These are phyloP conservation scores for Boletus rubropictus DNA, from an alignment of 768 basidiomycete genomes.

Conservation along the genomic window DNA sequence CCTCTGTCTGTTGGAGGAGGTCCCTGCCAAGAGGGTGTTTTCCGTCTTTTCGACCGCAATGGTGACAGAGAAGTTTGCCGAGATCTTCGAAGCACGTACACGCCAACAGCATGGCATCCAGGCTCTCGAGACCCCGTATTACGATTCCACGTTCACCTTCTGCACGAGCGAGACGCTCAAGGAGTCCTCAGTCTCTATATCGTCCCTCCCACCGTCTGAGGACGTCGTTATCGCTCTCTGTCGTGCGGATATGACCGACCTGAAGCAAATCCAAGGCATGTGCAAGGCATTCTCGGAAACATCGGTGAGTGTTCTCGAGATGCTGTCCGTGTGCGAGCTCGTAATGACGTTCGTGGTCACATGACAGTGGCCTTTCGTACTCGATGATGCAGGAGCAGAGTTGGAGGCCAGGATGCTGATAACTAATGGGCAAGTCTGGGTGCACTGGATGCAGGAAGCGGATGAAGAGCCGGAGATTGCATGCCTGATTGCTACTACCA, in stretches of 20 bases:
- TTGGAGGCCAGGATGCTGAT: constrained; percentile 51
- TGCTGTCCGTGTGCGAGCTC: background rate
- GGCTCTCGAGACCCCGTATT: constrained; percentile 42
- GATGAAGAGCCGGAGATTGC: constrained; percentile 40
- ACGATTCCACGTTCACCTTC: constrained; percentile 53
- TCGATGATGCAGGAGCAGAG: constrained; percentile 38
- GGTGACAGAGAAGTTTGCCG: constrained; percentile 43
- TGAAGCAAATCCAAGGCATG: constrained; percentile 34
- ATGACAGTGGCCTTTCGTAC: constrained; percentile 50
- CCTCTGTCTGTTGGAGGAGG: constrained; percentile 8
- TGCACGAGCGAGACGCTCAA: constrained; percentile 44
- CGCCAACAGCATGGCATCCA: constrained; percentile 15
- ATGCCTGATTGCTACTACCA: constrained; percentile 64
- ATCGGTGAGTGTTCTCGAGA: constrained; percentile 43
- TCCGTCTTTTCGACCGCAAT: constrained; percentile 58
- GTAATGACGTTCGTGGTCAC: too few relatives aligned
- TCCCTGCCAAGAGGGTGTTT: constrained; percentile 31
- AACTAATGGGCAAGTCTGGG: constrained; percentile 47
- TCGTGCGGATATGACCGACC: constrained; percentile 30
- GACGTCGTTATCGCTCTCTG: constrained; percentile 28
- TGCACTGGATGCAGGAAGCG: constrained; percentile 38
- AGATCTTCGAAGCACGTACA: constrained; percentile 38
- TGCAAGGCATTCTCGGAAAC: constrained; percentile 54
- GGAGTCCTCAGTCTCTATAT: background rate
- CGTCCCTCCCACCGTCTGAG: background rate